phyloP scores from a whole-genome alignment of 1,284 basidiomycete genomes.

The Cutaneotrichosporon cutaneum region DNA sequence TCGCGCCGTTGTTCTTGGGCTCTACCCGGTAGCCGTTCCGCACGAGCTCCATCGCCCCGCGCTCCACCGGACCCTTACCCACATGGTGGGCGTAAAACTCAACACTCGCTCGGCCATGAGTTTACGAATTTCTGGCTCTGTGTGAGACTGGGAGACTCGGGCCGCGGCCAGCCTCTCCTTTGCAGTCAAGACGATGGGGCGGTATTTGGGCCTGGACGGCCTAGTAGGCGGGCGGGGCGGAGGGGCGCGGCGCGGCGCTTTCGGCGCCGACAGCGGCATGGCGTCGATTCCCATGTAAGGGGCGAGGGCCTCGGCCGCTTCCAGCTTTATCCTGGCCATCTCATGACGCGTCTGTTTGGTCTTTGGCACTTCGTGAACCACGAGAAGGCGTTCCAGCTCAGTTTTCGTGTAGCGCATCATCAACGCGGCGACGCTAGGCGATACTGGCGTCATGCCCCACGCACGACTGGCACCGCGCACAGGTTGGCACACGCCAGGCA shows the following conservation, averaged over 20 bases:
- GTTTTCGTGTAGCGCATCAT: too few relatives aligned
- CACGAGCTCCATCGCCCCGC: not conserved
- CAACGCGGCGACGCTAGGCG: too few relatives aligned
- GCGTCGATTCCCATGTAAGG: not conserved
- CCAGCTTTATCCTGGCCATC: too few relatives aligned
- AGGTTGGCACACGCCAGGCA: too few relatives aligned
- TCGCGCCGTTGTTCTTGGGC: not conserved
- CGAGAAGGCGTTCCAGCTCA: not conserved
- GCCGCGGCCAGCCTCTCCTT: not conserved
- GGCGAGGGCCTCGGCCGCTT: not conserved
- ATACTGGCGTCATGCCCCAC: too few relatives aligned
- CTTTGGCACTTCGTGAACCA: not conserved
- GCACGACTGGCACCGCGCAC: too few relatives aligned
- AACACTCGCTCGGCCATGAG: not conserved
- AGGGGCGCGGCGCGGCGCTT: too few relatives aligned
- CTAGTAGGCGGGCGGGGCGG: too few relatives aligned
- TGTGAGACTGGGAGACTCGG: not conserved
- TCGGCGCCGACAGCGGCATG: not conserved
- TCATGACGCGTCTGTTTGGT: not conserved
- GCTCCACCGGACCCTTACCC: not conserved
- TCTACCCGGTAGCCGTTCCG: not conserved
- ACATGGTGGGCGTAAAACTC: not conserved
- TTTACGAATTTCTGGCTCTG: not conserved
- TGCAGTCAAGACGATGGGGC: not conserved
- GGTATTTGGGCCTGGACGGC: not conserved